These are phyloP conservation scores for Aspergillus hancockii DNA, from an alignment of 495 filamentous ascomycete genomes.

Conservation along the genomic window DNA sequence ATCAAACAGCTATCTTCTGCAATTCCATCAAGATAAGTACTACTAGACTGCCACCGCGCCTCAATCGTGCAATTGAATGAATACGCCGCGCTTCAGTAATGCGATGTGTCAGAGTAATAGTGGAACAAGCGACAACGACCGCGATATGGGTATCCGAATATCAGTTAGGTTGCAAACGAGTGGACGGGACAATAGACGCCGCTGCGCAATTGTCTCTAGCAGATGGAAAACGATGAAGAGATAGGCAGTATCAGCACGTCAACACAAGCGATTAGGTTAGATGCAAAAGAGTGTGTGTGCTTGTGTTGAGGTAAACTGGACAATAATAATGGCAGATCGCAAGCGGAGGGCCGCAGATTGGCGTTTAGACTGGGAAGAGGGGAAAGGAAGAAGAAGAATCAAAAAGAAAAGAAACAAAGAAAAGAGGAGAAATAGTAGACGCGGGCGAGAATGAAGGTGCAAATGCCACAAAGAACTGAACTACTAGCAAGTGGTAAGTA, in stretches of 20 bases:
- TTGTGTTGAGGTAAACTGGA: neutral
- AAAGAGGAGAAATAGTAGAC: neutral
- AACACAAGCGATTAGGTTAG: neutral
- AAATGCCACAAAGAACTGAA: constrained; percentile 14
- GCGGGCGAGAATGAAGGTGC: constrained; percentile 10
- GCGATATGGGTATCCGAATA: neutral
- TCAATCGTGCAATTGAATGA: neutral
- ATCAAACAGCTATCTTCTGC: neutral
- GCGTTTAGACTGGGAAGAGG: neutral
- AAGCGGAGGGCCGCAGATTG: neutral
- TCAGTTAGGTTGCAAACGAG: neutral
- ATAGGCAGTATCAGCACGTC: neutral
- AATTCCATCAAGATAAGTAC: neutral
- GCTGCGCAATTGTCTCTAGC: neutral
- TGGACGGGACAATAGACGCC: constrained; percentile 7
- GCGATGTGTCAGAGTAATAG: neutral
- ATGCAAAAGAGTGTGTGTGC: neutral
- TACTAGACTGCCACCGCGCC: neutral
- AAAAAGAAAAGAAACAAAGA: neutral
- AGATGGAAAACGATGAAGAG: neutral
- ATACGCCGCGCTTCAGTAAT: neutral
- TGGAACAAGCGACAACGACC: neutral
- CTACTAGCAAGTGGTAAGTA: neutral
- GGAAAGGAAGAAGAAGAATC: neutral
- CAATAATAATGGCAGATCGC: neutral